Evolutionary conservation across 495 filamentous ascomycete species (phyloP).

Genomic region (Penicillium maclennaniae): DNA sequence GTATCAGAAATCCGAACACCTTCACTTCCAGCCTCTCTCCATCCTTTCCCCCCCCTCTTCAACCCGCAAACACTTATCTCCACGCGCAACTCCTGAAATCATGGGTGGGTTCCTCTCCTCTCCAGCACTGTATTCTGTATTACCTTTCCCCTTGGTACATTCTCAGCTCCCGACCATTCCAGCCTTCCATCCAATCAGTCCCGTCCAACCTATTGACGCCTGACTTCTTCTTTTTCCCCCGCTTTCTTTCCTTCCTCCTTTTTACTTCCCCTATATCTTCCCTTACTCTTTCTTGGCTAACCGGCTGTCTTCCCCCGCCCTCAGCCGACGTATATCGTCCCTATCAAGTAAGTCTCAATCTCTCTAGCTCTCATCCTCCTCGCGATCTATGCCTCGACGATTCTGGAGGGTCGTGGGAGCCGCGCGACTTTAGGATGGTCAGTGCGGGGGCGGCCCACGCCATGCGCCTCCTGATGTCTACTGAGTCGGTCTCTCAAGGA

Average conservation of each 20-base stretch:
- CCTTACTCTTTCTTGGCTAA: constrained; percentile 15
- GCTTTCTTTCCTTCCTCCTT: constrained; percentile 7
- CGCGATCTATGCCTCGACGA: constrained; percentile 6
- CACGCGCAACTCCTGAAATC: constrained; percentile 2
- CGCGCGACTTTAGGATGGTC: constrained; percentile 16
- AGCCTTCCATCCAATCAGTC: constrained; percentile 20
- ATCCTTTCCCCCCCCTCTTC: constrained; percentile 2
- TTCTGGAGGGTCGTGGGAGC: background rate
- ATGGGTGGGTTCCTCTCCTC: constrained; percentile 28
- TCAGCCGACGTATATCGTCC: constrained; percentile 55
- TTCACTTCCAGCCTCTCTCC: constrained; percentile 26
- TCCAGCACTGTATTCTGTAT: background rate
- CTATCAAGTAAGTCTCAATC: constrained; percentile 46
- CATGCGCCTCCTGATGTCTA: background rate
- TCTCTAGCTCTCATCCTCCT: constrained; percentile 2
- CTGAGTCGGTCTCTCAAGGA: background rate
- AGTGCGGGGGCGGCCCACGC: constrained; percentile 24
- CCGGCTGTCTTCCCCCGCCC: constrained; percentile 2
- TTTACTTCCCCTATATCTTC: constrained; percentile 4
- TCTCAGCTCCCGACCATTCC: constrained; percentile 24
- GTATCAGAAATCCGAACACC: constrained; percentile 10
- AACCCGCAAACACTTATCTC: background rate
- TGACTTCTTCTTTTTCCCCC: constrained; percentile 24
- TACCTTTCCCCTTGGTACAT: constrained; percentile 18
- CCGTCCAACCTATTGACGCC: constrained; percentile 21